Evolutionary conservation across 805 yeast species (phyloP), one percentile per base, ranked within the genome.

Genomic region (Myxozyma nipponensis): DNA sequence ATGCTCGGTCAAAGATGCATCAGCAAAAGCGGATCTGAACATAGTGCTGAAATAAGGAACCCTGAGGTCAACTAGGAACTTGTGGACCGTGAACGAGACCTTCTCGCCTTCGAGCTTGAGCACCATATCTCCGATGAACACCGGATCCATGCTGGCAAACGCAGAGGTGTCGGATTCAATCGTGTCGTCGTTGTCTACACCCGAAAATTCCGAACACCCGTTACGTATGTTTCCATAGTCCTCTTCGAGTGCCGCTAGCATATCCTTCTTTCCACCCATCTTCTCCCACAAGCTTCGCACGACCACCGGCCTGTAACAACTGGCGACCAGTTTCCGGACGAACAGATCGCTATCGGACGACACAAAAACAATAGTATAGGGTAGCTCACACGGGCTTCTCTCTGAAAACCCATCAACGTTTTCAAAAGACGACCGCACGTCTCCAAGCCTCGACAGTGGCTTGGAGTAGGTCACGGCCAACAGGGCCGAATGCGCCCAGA

Each of bases 261-360:
- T 50, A 19, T 54, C 50, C 24, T 46, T 30, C 43, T 47, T 47
- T 4, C 56, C 56, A 17, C 50, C 50, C 46, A 44, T 51, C 15
- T 41, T 39, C 45, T 54, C 58, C 58, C 58, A 54, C 17, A 54
- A 39, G 28, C 45, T 47, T n/a, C 58, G 40, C 23, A 52, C n/a
- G n/a, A 47, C 53, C 13, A 54, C 58, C 18, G 58, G 58, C 26
- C 54, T 18, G 34, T 54, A 54, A 42, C 58, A 54, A 40, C 57
- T 32, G 17, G 58, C 58, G 3, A 54, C 56, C 9, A 54, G 42
- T 38, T 54, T 54, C 9, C 58, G 49, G 19, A 48, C 57, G 4
- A 28, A 38, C 15, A 54, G 43, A 46, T 54, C 58, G 39, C 43
- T 35, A 36, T 54, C 58, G 10, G 50, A 40, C 23, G 57, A 18